phyloP scores from a whole-genome alignment of 2,329 filamentous ascomycete species.

The Pseudocercospora musae region DNA sequence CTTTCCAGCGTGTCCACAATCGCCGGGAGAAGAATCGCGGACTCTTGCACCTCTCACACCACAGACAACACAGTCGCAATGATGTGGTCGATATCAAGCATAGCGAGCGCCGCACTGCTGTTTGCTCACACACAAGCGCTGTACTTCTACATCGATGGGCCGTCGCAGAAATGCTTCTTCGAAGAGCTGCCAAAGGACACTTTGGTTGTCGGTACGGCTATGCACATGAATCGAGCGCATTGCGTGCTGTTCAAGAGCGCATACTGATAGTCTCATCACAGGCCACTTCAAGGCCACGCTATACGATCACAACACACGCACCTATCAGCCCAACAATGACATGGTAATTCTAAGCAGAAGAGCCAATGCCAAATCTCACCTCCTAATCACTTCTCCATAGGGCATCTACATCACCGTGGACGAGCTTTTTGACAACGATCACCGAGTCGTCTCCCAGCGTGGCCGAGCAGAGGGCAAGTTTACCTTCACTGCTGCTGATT shows the following conservation, averaged over 20 bases:
- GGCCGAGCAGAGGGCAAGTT: slow-evolving; percentile 76
- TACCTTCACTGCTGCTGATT: slow-evolving; percentile 90
- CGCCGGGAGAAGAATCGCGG: background rate
- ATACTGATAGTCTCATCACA: slow-evolving; percentile 30
- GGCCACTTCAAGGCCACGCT: slow-evolving; percentile 85
- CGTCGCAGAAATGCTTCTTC: slow-evolving; percentile 89
- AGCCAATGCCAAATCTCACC: background rate
- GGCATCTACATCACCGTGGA: slow-evolving; percentile 90
- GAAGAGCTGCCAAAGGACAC: slow-evolving; percentile 98
- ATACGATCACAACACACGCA: slow-evolving; percentile 66
- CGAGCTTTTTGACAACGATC: slow-evolving; percentile 96
- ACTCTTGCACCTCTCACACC: background rate
- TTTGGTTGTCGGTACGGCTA: slow-evolving; percentile 72
- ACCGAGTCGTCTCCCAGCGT: slow-evolving; percentile 87
- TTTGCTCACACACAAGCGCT: slow-evolving; percentile 66
- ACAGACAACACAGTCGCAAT: slow-evolving; percentile 9
- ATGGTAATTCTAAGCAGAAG: slow-evolving; percentile 28
- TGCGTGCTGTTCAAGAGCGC: background rate
- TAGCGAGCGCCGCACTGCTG: slow-evolving; percentile 36
- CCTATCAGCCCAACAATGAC: slow-evolving; percentile 70
- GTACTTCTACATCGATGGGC: slow-evolving; percentile 92
- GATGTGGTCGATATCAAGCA: slow-evolving; percentile 29
- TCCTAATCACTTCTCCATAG: slow-evolving; percentile 20
- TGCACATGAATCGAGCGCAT: background rate
- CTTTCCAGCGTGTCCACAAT: background rate